Evolutionary conservation across 495 filamentous ascomycete species (phyloP), one percentile per base, ranked within the genome.

Genomic region (Penicillium herquei): DNA sequence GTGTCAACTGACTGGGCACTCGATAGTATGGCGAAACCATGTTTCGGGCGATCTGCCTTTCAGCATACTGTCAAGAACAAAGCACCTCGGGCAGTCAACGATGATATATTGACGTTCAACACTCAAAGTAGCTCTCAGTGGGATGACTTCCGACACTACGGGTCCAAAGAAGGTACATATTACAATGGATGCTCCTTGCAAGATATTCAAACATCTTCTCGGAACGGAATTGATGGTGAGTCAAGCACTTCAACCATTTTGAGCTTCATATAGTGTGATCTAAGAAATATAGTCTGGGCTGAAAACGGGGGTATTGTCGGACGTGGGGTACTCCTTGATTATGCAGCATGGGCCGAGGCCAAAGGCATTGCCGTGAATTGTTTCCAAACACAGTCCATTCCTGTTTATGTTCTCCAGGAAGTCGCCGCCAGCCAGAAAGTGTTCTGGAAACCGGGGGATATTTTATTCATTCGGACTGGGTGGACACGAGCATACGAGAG

Each of bases 21-120:
- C 10, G 62, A 68, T 55, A 65, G 65, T 30, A 67, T 66, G 21
- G 32, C 39, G 8, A 41, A 44, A 6, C 70, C 75, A 1, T 61
- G 57, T 18, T 73, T 70, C 54, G 64, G 63, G 4, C 58, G 75
- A 13, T 39, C 58, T 7, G 44, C 59, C 4, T 70, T 72, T 53
- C 47, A 68, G 14, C 71, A 78, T 49, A 45, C 55, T 0, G 63
- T 78, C 31, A 64, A 59, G 34, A 70, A 74, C 39, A 75, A 74
- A 59, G 58, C 63, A 7, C 73, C 74, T n/a, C 62, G 69, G 44
- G 58, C 59, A 3, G 77, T 84, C 33, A 85, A 85, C 52, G 83
- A 86, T 59, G 83, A 86, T 65, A 62, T 80, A 17, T 76, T 82
- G 74, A 76, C 71, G 11, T 82, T 88, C 61, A 87, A 88, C 64